A percentile compares a stretch with the other conserved stretches of the same genome.
phyloP scores from a whole-genome alignment of 768 basidiomycete genomes.

The Suillus weaverae region DNA sequence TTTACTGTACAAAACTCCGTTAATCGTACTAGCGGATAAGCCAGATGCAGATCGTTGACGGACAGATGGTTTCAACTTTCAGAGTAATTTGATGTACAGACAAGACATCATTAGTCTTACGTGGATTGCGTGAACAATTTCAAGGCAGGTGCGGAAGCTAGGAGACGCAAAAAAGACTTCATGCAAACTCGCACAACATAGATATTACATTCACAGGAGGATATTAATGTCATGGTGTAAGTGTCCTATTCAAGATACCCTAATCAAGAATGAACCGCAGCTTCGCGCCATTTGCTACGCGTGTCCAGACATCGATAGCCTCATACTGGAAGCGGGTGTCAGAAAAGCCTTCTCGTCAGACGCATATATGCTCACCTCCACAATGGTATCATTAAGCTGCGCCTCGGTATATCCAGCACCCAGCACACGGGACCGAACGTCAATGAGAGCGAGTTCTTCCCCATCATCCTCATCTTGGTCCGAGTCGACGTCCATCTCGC shows the following conservation, averaged over 20 bases:
- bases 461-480: constrained; percentile 67
- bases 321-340: constrained; percentile 66
- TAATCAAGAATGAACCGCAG: constrained; percentile 60
- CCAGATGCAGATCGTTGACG: not conserved
- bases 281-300: constrained; percentile 82
- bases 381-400: constrained; percentile 83
- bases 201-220: not conserved
- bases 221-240: not conserved
- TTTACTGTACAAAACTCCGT: not conserved
- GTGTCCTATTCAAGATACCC: not conserved
- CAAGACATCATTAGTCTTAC: not conserved
- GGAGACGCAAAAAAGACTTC: not conserved
- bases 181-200: not conserved
- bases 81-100: not conserved
- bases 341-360: constrained; percentile 11
- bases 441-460: constrained; percentile 78
- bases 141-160: not conserved
- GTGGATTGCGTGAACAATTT: not conserved
- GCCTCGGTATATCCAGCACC: constrained; percentile 89
- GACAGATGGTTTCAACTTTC: not conserved
- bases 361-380: constrained; percentile 53
- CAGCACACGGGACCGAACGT: constrained; percentile 83
- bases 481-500: constrained; percentile 69
- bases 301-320: constrained; percentile 73
- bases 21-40: too few relatives aligned